Conservation (phyloP, 306 rosid genomes). For the Ormosia semicastrata region DNA sequence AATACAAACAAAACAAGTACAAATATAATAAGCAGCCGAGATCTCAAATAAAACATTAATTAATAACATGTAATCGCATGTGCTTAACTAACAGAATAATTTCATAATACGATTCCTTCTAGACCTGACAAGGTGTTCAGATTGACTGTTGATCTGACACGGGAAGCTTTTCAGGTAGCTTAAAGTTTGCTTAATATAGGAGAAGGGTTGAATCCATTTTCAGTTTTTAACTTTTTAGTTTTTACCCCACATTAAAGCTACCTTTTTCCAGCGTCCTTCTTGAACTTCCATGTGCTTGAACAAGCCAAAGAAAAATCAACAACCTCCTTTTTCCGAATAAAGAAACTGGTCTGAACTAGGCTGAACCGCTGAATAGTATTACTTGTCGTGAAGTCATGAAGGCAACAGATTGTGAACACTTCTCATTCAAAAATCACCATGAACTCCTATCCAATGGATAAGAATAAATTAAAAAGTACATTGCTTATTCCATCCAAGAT, state of each 20-base stretch:
- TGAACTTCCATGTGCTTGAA: background rate
- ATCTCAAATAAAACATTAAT: background rate
- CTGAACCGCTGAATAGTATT: background rate
- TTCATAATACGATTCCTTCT: background rate
- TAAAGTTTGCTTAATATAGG: background rate
- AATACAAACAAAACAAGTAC: background rate
- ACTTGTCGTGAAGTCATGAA: background rate
- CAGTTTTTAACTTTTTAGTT: background rate
- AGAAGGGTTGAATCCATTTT: background rate
- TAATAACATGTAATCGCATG: background rate
- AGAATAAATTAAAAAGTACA: too few relatives aligned
- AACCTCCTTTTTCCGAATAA: background rate
- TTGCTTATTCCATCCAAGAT: too few relatives aligned
- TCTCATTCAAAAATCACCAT: background rate
- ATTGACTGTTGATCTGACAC: constrained; percentile 9
- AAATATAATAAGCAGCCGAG: background rate
- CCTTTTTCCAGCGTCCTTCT: background rate
- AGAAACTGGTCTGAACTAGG: background rate
- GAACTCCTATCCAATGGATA: too few relatives aligned
- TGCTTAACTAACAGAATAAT: background rate
- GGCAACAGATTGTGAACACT: background rate
- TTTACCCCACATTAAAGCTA: background rate
- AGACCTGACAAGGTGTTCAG: background rate
- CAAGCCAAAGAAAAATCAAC: background rate
- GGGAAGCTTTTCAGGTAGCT: background rate